These are phyloP conservation scores for Lichenothelia convexa DNA, from an alignment of 495 filamentous ascomycete species.

Conservation along the genomic window DNA sequence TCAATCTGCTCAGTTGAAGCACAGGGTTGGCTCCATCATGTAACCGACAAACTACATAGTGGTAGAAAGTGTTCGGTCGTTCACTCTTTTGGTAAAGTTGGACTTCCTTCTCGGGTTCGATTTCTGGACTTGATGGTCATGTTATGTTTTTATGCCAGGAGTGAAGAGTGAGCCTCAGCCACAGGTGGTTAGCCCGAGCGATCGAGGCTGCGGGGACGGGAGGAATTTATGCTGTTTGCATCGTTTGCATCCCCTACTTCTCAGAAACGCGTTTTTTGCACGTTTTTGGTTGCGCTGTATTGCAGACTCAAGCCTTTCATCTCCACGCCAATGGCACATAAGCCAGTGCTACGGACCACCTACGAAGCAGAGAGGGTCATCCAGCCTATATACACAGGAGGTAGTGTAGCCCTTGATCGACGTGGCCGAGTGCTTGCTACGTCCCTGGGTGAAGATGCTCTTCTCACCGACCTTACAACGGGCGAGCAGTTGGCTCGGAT, in stretches of 20 bases:
- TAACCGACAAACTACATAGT: background rate
- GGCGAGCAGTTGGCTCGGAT: conserved; percentile 68
- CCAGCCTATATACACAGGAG: conserved; percentile 86
- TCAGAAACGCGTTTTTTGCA: no score
- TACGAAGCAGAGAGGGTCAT: conserved; percentile 68
- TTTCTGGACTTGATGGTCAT: background rate
- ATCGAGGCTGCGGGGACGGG: background rate
- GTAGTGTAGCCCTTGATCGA: conserved; percentile 65
- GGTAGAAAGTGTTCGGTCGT: background rate
- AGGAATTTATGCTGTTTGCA: no score
- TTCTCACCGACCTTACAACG: conserved; percentile 69
- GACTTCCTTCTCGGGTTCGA: background rate
- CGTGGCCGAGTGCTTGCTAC: conserved; percentile 70
- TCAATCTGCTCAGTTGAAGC: background rate
- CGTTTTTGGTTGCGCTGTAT: background rate
- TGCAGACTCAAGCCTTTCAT: background rate
- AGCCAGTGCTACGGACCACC: conserved; percentile 46
- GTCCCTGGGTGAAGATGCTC: conserved; percentile 70
- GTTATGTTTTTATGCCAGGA: background rate
- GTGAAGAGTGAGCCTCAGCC: background rate
- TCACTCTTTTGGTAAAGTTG: background rate
- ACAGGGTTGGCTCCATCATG: background rate
- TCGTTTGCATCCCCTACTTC: no score
- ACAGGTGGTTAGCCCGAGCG: background rate
- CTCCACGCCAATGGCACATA: conserved; percentile 16